These are phyloP conservation scores for Pseudohyphozyma bogoriensis DNA, from an alignment of 768 basidiomycete species.

Conservation along the genomic window DNA sequence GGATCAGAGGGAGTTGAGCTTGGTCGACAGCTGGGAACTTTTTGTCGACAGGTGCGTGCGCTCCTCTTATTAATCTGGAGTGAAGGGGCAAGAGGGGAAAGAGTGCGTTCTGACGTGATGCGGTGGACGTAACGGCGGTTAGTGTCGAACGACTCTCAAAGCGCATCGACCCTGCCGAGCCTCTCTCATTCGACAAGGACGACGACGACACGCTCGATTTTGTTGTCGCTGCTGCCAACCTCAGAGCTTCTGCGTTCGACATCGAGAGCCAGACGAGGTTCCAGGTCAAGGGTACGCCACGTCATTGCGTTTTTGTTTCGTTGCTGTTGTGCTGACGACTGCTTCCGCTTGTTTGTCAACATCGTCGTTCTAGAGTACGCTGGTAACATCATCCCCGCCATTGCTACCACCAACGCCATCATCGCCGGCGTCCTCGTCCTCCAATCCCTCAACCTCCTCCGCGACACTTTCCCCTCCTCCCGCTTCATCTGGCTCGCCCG, in stretches of 20 bases:
- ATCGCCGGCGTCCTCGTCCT: constrained; percentile 89
- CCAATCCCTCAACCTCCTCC: constrained; percentile 76
- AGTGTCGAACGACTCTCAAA: constrained; percentile 72
- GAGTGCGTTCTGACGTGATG: no score
- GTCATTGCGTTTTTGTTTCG: not conserved
- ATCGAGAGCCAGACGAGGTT: constrained; percentile 84
- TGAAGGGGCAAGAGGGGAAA: no score
- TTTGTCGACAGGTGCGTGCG: constrained; percentile 67
- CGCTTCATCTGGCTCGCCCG: constrained; percentile 60
- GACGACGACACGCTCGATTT: constrained; percentile 96
- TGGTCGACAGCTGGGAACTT: constrained; percentile 70
- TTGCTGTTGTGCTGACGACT: not conserved
- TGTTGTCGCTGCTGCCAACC: constrained; percentile 86
- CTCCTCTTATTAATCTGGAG: no score
- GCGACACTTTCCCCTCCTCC: constrained; percentile 46
- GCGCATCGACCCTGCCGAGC: constrained; percentile 41
- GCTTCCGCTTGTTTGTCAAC: not conserved
- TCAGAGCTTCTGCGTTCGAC: constrained; percentile 79
- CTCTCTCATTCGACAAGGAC: constrained; percentile 79
- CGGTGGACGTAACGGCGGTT: not conserved
- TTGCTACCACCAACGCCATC: constrained; percentile 97
- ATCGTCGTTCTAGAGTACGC: constrained; percentile 69
- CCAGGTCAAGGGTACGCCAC: constrained; percentile 76
- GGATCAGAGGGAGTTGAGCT: constrained; percentile 66
- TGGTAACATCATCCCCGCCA: constrained; percentile 97